These are phyloP conservation scores for Iberis pinnata DNA, from an alignment of 345 rosid species.

Conservation along the genomic window DNA sequence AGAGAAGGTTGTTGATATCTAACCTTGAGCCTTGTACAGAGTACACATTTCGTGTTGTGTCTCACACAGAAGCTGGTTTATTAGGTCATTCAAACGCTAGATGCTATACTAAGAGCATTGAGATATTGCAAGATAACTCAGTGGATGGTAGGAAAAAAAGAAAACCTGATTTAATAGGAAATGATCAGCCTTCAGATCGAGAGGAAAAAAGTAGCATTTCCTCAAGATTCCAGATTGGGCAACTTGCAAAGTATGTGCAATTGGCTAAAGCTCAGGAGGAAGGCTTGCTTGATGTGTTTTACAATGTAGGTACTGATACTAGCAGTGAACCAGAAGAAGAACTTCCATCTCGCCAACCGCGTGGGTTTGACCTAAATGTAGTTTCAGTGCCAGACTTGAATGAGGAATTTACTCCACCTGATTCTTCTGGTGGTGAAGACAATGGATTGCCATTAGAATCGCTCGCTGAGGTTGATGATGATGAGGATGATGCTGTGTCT, in stretches of 20 bases:
- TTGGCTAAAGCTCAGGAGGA: slow-evolving; percentile 70
- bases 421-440: slow-evolving; percentile 84
- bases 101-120: slow-evolving; percentile 33
- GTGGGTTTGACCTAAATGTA: slow-evolving; percentile 68
- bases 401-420: slow-evolving; percentile 74
- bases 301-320: slow-evolving; percentile 53
- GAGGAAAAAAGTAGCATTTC: slow-evolving; percentile 30
- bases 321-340: slow-evolving; percentile 42
- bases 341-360: slow-evolving; percentile 41
- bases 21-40: slow-evolving; percentile 84
- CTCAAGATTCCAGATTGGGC: slow-evolving; percentile 61
- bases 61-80: slow-evolving; percentile 29
- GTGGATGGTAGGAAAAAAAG: slow-evolving; percentile 34
- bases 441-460: slow-evolving; percentile 55
- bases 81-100: slow-evolving; percentile 29
- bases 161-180: slow-evolving; percentile 29
- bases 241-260: slow-evolving; percentile 59
- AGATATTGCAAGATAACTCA: slow-evolving; percentile 41
- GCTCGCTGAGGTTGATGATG: slow-evolving; percentile 41
- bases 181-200: slow-evolving; percentile 34
- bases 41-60: slow-evolving; percentile 39
- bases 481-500: slow-evolving; percentile 65
- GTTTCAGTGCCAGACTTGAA: slow-evolving; percentile 87
- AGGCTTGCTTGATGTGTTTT: slow-evolving; percentile 58
- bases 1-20: slow-evolving; percentile 67